Evolutionary conservation across 352 stramenopile genomes (phyloP).

Genomic region (Globisporangium takayamanum): DNA sequence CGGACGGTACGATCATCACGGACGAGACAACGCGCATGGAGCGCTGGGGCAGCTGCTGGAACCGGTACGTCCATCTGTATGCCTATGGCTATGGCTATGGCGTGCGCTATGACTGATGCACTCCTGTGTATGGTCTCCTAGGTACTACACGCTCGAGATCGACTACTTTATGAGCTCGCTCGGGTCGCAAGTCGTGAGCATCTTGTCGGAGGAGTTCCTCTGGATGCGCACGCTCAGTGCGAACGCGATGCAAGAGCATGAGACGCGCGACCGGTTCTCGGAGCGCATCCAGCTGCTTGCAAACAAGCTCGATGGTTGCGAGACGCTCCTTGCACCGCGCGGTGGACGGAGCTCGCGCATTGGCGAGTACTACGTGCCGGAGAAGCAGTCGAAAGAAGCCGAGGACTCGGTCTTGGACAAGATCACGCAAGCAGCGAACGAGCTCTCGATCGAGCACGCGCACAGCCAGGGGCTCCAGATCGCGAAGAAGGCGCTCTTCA

Average conservation of each 20-base stretch:
- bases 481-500: constrained; percentile 81
- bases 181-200: constrained; percentile 87
- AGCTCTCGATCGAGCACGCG: constrained; percentile 81
- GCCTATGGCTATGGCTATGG: too few relatives aligned
- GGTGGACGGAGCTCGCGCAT: constrained; percentile 60
- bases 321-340: constrained; percentile 52
- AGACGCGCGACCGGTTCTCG: constrained; percentile 87
- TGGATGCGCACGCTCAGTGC: constrained; percentile 90
- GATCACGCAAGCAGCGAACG: constrained; percentile 79
- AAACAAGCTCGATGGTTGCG: constrained; percentile 78
- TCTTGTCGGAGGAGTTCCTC: constrained; percentile 91
- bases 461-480: constrained; percentile 78
- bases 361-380: constrained; percentile 81
- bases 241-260: constrained; percentile 85
- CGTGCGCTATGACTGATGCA: background rate
- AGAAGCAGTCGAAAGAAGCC: constrained; percentile 70
- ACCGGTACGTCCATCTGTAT: constrained; percentile 38
- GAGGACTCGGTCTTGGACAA: constrained; percentile 84
- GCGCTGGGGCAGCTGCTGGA: constrained; percentile 95
- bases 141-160: constrained; percentile 93
- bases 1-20: constrained; percentile 91
- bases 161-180: constrained; percentile 97
- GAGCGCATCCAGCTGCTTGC: constrained; percentile 84
- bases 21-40: constrained; percentile 92
- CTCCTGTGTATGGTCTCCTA: constrained; percentile 10